Conservation (phyloP, 2,329 filamentous ascomycete species). For the Penicillium sp. region DNA sequence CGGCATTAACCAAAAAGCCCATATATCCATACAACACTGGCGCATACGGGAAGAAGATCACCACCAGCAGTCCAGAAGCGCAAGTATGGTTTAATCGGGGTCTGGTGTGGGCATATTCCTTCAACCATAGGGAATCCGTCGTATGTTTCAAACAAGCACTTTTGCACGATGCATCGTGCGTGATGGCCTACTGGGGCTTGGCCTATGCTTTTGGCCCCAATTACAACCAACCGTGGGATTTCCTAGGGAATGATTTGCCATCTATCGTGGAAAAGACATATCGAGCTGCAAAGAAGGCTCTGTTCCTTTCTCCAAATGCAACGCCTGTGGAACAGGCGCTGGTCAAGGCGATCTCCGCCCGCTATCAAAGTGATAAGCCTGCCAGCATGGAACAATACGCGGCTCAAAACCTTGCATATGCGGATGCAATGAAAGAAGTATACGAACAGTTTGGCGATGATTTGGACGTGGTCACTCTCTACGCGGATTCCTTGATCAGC, state of each 20-base stretch:
- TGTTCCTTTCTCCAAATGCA: conserved; percentile 35
- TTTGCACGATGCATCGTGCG: conserved; percentile 33
- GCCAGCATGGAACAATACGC: conserved; percentile 48
- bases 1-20: neutral
- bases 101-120: conserved; percentile 40
- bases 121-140: conserved; percentile 43
- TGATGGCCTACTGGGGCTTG: conserved; percentile 44
- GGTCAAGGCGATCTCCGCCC: conserved; percentile 59
- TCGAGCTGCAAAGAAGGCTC: conserved; percentile 47
- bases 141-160: conserved; percentile 41
- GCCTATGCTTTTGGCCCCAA: conserved; percentile 72
- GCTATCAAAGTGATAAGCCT: conserved; percentile 58
- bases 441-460: conserved; percentile 56
- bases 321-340: conserved; percentile 61
- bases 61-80: conserved; percentile 30
- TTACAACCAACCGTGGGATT: conserved; percentile 75
- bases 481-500: conserved; percentile 65
- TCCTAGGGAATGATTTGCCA: conserved; percentile 64
- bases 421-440: conserved; percentile 58
- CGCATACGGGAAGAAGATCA: conserved; percentile 36
- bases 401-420: conserved; percentile 60
- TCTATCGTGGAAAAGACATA: conserved; percentile 50
- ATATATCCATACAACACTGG: conserved; percentile 22
- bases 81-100: conserved; percentile 43
- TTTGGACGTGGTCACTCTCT: conserved; percentile 63